Evolutionary conservation across 371 early-diverging fungal species (phyloP), one percentile per base, ranked within the genome.

Genomic region (Syncephalastrum monosporum): DNA sequence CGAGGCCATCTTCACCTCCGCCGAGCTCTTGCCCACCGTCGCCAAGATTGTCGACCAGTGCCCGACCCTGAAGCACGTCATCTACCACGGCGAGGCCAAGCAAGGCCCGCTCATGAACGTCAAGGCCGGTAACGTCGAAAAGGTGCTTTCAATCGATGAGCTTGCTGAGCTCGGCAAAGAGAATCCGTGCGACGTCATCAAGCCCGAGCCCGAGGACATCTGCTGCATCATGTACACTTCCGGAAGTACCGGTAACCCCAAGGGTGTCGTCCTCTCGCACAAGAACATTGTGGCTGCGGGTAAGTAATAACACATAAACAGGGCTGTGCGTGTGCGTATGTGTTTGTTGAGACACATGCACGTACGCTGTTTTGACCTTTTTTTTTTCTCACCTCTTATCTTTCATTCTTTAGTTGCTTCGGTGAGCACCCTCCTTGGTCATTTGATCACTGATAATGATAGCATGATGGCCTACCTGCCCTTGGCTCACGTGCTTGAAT

Each of bases 161-260:
- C 57, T 92, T 47, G 64, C 64, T 45, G 60, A 71, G n/a, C 64
- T 90, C 42, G 96, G 94, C 45, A 74, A 71, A 41, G 75, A 82
- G 12, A 60, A 85, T 63, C 89, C 87, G 4, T 68, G 63, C 15
- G 84, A 82, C 33, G 79, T 85, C 14, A 64, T 65, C n/a, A 77
- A 82, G 6, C 91, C 96, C 13, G 80, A 71, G 17, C 72, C 82
- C 23, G 87, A 92, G 51, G 92, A 92, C 60, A 65, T 88, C 47
- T 91, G 93, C 63, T 86, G 95, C 73, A 91, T 97, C 69, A 93
- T 95, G 85, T 99, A 98, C 72, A 97, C 99, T 15, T 93, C 93
- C 48, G 99, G 98, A 47, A 91, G 93, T 1, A 92, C 94, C 2
- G 99, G 99, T 17, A 82, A 77, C 48, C 91, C 96, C 24, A 97